phyloP scores from a whole-genome alignment of 1,139 yeast genomes.

The Yamadazyma songkhlaensis region DNA sequence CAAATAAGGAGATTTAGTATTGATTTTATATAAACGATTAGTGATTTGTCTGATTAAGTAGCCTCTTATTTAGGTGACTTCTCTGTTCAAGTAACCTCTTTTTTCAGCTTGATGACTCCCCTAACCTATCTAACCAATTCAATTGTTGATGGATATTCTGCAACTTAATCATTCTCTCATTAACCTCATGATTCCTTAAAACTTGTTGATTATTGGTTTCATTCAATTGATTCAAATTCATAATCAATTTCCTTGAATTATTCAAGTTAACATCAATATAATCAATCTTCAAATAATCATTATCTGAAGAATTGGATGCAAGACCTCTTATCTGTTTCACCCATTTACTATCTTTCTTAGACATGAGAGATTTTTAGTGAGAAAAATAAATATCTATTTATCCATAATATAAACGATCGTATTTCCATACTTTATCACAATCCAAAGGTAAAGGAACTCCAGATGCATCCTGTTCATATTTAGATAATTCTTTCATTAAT shows the following conservation, averaged over 20 bases:
- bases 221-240: constrained; percentile 26
- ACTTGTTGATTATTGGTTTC: constrained; percentile 19
- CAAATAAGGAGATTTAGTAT: too few species aligned
- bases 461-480: constrained; percentile 18
- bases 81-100: too few species aligned
- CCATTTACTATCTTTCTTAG: constrained; percentile 25
- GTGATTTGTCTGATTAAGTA: too few species aligned
- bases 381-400: constrained; percentile 11
- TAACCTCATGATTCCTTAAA: constrained; percentile 20
- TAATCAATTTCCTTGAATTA: constrained; percentile 40
- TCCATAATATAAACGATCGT: constrained; percentile 24
- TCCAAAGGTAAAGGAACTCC: constrained; percentile 27
- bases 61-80: too few species aligned
- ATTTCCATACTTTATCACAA: constrained; percentile 25
- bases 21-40: background rate
- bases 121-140: constrained; percentile 22
- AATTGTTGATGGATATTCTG: constrained; percentile 25
- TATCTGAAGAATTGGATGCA: constrained; percentile 36
- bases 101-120: background rate
- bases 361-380: constrained; percentile 2
- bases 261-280: constrained; percentile 45
- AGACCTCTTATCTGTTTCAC: constrained; percentile 33
- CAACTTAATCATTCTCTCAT: constrained; percentile 27
- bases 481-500: constrained; percentile 32
- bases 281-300: constrained; percentile 41